Base-by-base conservation (phyloP, 176 grass and related monocot species). In the Oryza glumipatula region DNA sequence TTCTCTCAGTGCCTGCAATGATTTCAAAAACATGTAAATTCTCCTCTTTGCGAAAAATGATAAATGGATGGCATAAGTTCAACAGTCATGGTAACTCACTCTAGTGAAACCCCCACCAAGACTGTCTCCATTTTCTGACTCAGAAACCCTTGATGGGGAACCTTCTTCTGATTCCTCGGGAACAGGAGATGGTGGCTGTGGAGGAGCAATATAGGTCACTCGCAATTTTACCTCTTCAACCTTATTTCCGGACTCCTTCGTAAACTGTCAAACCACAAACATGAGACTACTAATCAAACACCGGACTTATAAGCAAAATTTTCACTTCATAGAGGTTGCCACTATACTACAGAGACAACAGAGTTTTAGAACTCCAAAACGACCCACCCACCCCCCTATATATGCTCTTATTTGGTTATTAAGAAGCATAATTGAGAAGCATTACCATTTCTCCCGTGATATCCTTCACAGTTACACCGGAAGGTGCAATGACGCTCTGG, bases 101-200 rank as follows among this genome's bases (percentile, higher is more conserved):
- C 84, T 86, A 70, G 85, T 77, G 64, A 90, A 83, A 80, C 86
- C 90, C 11, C 83, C 84, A 79, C 77, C 47, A 78, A 84, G 73
- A 32, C 73, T 47, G 73, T 90, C 82, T 44, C 72, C 81, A 28
- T 87, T 83, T 91, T 94, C 91, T 80, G 74, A 86, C 82, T 92
- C 89, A 74, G 82, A 92, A 86, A 66, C 79, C 83, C 89, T 94
- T 45, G 92, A 85, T 26, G 92, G 91, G 39, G 92, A 94, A 44
- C 94, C 87, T 87, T 94, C 94, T 79, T 97, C 94, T n/a, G 90
- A 94, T 82, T 94, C 94, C 87, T 97, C 89, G 2, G 88, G 90
- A 80, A 97, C 92, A 45, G 92, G 94, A 79, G 94, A 97, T 28
- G 94, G 94, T 88, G 92, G 92, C 72, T 94, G 92, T 70, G 94